Base-by-base conservation (phyloP, 1,284 basidiomycete species). In the Serendipita sp. region DNA sequence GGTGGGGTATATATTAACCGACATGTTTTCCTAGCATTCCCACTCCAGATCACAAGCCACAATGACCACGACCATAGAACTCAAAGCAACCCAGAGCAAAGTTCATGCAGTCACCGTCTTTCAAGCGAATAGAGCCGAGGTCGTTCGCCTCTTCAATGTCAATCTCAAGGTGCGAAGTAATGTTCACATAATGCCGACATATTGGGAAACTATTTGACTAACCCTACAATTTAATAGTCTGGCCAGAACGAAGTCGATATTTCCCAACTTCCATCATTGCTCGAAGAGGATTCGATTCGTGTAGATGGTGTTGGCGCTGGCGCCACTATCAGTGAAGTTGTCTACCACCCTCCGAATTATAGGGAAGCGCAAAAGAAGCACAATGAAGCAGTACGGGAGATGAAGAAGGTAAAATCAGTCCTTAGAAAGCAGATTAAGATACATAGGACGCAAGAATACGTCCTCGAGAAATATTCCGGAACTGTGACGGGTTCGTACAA, bases 171-270 rank as follows among this genome's bases (percentile, higher is more conserved):
- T 49, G 45, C 45, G 45, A 12, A 13, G 15, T 17, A 17, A 17
- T 17, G 17, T 17, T 17, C 17, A 17, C 17, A 17, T 15, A 3
- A 22, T 58, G 35, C 30, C 30, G 6, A 47, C 34, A 41, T 38
- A 3, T 34, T 10, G 10, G 35, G 17, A 5, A 38, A 4, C 35
- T 12, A 4, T 38, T 38, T 12, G 12, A 38, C 35, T 60, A 42
- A 38, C 12, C 12, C 35, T 38, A 5, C 35, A 38, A 15, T 60
- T 8, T 32, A 55, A n/a, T 22, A 68, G 66, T 41, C 43, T 53
- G 68, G 68, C 13, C 68, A 69, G 62, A 69, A 69, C 42, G 65
- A 69, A 3, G 65, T 70, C 32, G 62, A 64, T 17, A 63, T 70
- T 13, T 64, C 60, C n/a, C 55, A 68, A 10, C 64, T 70, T 12